A percentile compares a stretch with the other conserved stretches of the same genome.
phyloP scores from a whole-genome alignment of 257 asterid genomes.

The Coffea eugenioides region DNA sequence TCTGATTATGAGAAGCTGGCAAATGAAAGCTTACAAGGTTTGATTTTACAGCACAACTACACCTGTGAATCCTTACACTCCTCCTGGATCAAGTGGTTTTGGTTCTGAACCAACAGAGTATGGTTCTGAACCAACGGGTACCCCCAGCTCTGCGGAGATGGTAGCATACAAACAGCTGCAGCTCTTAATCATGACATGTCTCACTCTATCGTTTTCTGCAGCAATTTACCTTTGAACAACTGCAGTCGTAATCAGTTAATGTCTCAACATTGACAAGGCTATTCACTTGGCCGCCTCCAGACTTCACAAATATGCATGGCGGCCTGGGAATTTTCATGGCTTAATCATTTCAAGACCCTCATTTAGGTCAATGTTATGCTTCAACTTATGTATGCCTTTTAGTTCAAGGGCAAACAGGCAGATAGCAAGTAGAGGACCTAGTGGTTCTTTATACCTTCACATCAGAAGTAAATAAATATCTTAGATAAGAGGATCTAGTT shows the following conservation, averaged over 20 bases:
- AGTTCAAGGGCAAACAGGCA: conserved; percentile 52
- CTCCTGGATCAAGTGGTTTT: conserved; percentile 57
- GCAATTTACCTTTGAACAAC: conserved; percentile 47
- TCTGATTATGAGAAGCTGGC: neutral
- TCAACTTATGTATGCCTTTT: conserved; percentile 33
- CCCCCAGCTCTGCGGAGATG: conserved; percentile 59
- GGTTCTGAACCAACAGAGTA: conserved; percentile 48
- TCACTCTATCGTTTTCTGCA: conserved; percentile 35
- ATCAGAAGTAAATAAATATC: conserved; percentile 46
- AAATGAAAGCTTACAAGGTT: conserved; percentile 20
- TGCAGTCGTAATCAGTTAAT: conserved; percentile 28
- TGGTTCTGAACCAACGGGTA: conserved; percentile 68
- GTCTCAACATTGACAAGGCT: conserved; percentile 40
- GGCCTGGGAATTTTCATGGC: conserved; percentile 39
- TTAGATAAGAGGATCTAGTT: conserved; percentile 39
- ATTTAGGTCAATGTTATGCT: conserved; percentile 31
- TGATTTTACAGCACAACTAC: conserved; percentile 60
- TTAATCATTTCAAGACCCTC: conserved; percentile 42
- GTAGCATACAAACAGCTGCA: conserved; percentile 37
- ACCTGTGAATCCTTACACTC: conserved; percentile 56
- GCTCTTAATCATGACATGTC: conserved; percentile 33
- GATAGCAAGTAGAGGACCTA: conserved; percentile 39
- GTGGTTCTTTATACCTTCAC: conserved; percentile 36
- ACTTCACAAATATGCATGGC: conserved; percentile 37
- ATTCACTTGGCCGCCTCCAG: conserved; percentile 35